A percentile compares a stretch with the other conserved stretches of the same genome.
Evolutionary conservation across 1,284 basidiomycete genomes (phyloP).

Genomic region (Salmacisia buchloeana): DNA sequence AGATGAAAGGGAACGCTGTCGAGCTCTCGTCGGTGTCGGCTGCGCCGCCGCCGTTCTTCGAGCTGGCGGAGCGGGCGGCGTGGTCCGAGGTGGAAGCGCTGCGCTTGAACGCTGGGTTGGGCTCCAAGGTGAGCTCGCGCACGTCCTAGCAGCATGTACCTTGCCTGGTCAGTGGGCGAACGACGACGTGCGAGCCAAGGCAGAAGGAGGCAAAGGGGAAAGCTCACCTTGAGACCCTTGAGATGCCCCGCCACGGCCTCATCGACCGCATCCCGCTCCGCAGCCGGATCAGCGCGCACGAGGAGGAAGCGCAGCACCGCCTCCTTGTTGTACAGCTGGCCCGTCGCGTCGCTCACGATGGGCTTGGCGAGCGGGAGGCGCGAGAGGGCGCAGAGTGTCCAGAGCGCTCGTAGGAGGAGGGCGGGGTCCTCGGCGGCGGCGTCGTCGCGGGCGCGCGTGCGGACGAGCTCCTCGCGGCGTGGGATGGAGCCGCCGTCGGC

Average conservation of each 20-base stretch:
- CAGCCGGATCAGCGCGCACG: constrained; percentile 3
- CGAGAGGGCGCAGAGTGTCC: constrained; percentile 41
- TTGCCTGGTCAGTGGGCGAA: no score
- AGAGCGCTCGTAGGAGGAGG: constrained; percentile 28
- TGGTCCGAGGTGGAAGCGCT: not conserved
- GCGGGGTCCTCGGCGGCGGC: constrained; percentile 27
- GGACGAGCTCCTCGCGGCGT: constrained; percentile 41
- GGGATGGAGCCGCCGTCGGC: constrained; percentile 48
- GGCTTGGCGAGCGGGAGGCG: constrained; percentile 27
- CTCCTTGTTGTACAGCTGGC: constrained; percentile 48
- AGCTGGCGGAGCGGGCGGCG: not conserved
- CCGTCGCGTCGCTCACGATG: constrained; percentile 39
- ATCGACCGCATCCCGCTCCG: constrained; percentile 10
- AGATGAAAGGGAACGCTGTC: constrained; percentile 29
- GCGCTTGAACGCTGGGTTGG: constrained; percentile 16
- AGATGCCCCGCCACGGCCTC: constrained; percentile 30
- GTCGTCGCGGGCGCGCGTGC: constrained; percentile 22
- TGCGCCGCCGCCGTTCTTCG: not conserved
- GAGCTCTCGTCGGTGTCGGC: not conserved
- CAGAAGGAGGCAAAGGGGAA: not conserved
- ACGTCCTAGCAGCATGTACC: constrained; percentile 31
- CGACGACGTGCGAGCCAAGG: no score
- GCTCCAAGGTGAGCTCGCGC: constrained; percentile 24
- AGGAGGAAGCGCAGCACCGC: constrained; percentile 38
- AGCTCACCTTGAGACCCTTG: constrained; percentile 29